Evolutionary conservation across 495 filamentous ascomycete species (phyloP), one percentile per base, ranked within the genome.

Genomic region (Xylaria castorea): DNA sequence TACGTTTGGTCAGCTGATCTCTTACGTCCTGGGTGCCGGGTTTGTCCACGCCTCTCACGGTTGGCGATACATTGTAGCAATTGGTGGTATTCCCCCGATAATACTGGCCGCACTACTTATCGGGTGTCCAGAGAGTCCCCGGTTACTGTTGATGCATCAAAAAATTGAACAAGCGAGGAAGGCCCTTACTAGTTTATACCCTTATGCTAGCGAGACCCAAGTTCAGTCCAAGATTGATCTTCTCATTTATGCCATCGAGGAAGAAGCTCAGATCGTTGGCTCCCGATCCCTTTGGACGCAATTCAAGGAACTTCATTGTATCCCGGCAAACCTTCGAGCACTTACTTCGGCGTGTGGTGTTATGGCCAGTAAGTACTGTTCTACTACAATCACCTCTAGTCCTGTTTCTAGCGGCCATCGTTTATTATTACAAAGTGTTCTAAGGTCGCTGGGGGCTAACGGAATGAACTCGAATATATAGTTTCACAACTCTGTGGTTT

Each of bases 1-100:
- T 61, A 88, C 86, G 1, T 83, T 83, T 32, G 87, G 87, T 8
- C 87, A 89, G 71, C 74, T 89, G 1, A 71, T 89, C 44, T 80
- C 82, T 6, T 88, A 87, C 64, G 85, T 82, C 1, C 78, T 89
- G 38, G 87, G 87, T 14, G 87, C 87, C 6, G 87, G 77, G 1
- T 86, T 89, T 74, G 82, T 85, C 1, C 74, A 85, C 44, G 83
- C 85, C 20, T 46, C 70, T 18, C 74, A 83, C 55, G 85, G 85
- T 62, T 89, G 85, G 87, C 81, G 87, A 71, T 84, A 82, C 32
- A 58, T 58, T 12, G 55, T 58, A 30, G 55, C 55, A 4, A 58
- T 58, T 30, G 55, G 55, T 87, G 5, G 79, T 81, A 22, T 80
- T 82, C 73, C 87, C 85, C 75, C 87, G 85, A 0, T 86, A 88